A percentile compares a stretch with the other conserved stretches of the same genome.
These are phyloP conservation scores for Suillus decipiens DNA, from an alignment of 768 basidiomycete species.

Conservation along the genomic window DNA sequence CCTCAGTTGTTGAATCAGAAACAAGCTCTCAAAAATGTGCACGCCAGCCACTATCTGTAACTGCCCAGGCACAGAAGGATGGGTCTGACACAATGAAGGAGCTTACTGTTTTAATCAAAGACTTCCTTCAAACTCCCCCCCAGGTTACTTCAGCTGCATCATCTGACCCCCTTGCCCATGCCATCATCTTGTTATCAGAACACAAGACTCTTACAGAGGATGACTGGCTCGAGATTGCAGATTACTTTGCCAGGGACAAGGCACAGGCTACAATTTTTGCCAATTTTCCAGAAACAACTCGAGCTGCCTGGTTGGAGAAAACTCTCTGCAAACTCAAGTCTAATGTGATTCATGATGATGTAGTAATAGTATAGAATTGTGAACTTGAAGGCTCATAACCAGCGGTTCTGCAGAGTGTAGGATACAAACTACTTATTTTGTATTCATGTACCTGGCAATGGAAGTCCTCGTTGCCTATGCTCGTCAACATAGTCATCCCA, in stretches of 20 bases:
- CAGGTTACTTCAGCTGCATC: no score
- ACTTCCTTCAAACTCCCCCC: not conserved
- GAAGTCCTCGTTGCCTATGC: no score
- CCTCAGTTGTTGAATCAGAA: not conserved
- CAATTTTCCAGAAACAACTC: not conserved
- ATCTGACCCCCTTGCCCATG: not conserved
- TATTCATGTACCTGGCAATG: no score
- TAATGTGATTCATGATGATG: not conserved
- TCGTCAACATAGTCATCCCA: no score
- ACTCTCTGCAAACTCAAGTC: not conserved
- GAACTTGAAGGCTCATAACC: no score
- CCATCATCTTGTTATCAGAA: not conserved
- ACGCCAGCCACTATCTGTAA: not conserved
- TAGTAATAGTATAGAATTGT: no score
- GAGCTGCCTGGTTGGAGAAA: constrained; percentile 2
- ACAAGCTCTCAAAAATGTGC: not conserved
- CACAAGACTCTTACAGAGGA: not conserved
- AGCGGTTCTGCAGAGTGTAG: no score
- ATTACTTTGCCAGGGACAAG: not conserved
- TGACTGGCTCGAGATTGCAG: not conserved
- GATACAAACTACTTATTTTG: no score
- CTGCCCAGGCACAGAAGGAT: not conserved
- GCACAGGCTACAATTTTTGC: not conserved
- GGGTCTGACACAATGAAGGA: not conserved
- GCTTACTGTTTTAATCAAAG: not conserved